Base-by-base conservation (phyloP, 768 basidiomycete species). In the Gloeostereum incarnatum region DNA sequence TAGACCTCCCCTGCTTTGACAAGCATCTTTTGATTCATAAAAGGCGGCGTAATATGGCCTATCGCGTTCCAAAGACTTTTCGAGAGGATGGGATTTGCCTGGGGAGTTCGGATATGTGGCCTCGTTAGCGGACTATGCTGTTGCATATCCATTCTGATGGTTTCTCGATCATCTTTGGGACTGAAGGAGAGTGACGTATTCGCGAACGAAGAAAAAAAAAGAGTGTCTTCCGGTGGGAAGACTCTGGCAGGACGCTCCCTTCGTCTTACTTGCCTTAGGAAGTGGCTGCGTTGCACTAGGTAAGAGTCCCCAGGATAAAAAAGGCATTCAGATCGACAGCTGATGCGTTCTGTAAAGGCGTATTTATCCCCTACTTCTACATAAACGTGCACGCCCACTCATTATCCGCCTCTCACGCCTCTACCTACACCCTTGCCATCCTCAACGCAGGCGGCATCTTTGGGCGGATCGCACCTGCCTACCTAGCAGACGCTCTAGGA, bases 331-430 rank as follows among this genome's bases (percentile, higher is more conserved):
- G 11, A 29, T 35, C 27, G 18, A 26, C 36, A 44, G 20, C 41
- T 17, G 36, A 30, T 40, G 29, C 2, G 31, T 23, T 31, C 10
- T 21, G 13, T 27, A 11, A 46, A 84, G 82, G 81, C 19, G 58
- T 83, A 3, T 85, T 81, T 57, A 77, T 75, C 17, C 82, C 82
- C 5, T 78, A 73, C 53, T 79, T 82, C 51, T 86, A 75, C 59
- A 73, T 86, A 38, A 69, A 73, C 16, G 67, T 71, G 35, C 82
- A 76, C 53, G 61, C 78, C 14, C 59, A 62, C 39, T 65, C 64
- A 30, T 56, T 68, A 40, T 56, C 51, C 34, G 49, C 26, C 2
- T 37, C 63, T 5, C 39, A 57, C 30, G 58, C 56, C 19, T 63
- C 71, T 0, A 74, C 78, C 57, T 69, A 67, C 46, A 65, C 79